These are phyloP conservation scores for Diplogelasinospora grovesii DNA, from an alignment of 495 filamentous ascomycete genomes.

Conservation along the genomic window DNA sequence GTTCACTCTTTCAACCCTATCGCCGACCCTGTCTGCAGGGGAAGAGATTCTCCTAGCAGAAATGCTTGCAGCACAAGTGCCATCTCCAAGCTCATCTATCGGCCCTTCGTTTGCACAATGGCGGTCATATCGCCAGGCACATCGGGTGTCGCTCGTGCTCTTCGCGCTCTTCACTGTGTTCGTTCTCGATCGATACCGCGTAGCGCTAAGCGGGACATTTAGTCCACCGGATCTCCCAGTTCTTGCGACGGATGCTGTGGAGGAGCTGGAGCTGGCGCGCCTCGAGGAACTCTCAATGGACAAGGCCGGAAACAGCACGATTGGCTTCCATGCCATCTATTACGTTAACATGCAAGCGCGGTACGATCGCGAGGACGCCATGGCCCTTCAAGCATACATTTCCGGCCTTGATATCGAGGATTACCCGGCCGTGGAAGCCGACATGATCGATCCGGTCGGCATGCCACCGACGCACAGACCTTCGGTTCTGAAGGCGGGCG, in stretches of 20 bases:
- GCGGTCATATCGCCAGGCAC: constrained; percentile 13
- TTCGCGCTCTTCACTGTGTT: constrained; percentile 7
- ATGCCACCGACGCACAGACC: constrained; percentile 19
- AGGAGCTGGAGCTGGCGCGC: neutral
- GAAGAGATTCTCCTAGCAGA: no score
- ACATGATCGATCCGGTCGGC: constrained; percentile 16
- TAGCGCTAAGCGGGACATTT: constrained; percentile 2
- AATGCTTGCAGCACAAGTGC: no score
- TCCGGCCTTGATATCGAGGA: constrained; percentile 13
- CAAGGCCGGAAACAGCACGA: constrained; percentile 14
- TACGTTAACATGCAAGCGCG: constrained; percentile 19
- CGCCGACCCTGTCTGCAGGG: no score
- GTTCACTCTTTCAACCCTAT: no score
- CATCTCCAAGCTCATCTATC: neutral
- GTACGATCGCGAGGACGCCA: constrained; percentile 19
- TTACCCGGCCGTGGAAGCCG: constrained; percentile 14
- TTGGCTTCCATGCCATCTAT: constrained; percentile 15
- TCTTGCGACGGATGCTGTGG: neutral
- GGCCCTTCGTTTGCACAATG: constrained; percentile 5
- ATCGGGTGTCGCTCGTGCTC: constrained; percentile 6
- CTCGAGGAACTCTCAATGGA: constrained; percentile 3
- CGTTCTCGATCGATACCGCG: constrained; percentile 9
- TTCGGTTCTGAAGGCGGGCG: constrained; percentile 6
- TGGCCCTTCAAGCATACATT: constrained; percentile 16
- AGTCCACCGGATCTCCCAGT: neutral